phyloP scores from a whole-genome alignment of 495 filamentous ascomycete genomes.

The Aspergillus egyptiacus region DNA sequence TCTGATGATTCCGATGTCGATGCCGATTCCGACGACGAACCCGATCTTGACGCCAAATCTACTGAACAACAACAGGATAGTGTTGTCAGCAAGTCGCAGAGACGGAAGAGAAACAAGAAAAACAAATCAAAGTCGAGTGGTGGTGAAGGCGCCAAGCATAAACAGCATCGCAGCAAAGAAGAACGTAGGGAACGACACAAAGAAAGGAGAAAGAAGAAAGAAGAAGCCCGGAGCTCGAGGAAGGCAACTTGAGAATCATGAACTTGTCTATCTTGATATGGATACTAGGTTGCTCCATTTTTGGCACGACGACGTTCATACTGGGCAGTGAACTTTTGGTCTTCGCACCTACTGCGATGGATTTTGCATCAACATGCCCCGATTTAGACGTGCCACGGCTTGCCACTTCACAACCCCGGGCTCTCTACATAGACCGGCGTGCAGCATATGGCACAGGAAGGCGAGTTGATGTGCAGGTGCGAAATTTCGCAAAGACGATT shows the following conservation, averaged over 20 bases:
- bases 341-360: too few relatives aligned
- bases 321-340: too few relatives aligned
- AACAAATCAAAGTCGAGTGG: constrained; percentile 12
- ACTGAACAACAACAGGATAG: constrained; percentile 1
- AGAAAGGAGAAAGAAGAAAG: constrained; percentile 37
- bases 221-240: constrained; percentile 17
- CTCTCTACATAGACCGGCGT: too few relatives aligned
- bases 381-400: too few relatives aligned
- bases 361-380: too few relatives aligned
- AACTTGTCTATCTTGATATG: background rate
- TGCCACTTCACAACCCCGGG: too few relatives aligned
- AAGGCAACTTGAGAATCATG: constrained; percentile 16
- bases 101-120: constrained; percentile 18
- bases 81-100: too few relatives aligned
- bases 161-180: constrained; percentile 27
- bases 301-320: too few relatives aligned
- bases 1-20: constrained; percentile 21
- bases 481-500: too few relatives aligned
- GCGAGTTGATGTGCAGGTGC: too few relatives aligned
- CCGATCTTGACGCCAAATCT: constrained; percentile 20
- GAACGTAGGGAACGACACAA: constrained; percentile 27
- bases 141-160: constrained; percentile 21
- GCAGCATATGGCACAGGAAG: too few relatives aligned
- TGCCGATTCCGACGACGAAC: constrained; percentile 19
- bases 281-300: too few relatives aligned